A percentile compares a stretch with the other conserved stretches of the same genome.
These are phyloP conservation scores for Metschnikowia orientalis DNA, from an alignment of 805 yeast genomes.

Conservation along the genomic window DNA sequence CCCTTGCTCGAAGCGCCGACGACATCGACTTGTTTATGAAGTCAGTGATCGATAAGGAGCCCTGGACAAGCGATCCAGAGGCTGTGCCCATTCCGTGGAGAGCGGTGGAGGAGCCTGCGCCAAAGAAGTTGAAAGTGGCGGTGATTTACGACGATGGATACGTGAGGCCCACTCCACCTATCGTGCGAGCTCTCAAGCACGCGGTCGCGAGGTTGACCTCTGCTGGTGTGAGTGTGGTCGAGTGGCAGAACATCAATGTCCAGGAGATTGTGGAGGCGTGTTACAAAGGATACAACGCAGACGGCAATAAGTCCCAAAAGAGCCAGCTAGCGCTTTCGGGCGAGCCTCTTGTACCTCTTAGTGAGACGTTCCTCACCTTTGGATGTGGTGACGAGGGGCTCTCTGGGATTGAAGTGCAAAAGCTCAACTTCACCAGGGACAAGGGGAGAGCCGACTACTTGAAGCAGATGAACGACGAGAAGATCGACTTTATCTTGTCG, in stretches of 20 bases:
- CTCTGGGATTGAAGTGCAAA: constrained; percentile 15
- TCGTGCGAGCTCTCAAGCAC: constrained; percentile 13
- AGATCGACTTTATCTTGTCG: constrained; percentile 15
- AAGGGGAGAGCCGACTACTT: constrained; percentile 12
- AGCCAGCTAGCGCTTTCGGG: constrained; percentile 12
- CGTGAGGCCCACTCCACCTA: constrained; percentile 20
- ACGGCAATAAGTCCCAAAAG: constrained; percentile 15
- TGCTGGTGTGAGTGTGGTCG: constrained; percentile 17
- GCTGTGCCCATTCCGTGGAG: constrained; percentile 18
- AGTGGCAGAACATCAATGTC: constrained; percentile 15
- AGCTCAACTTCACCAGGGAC: constrained; percentile 13
- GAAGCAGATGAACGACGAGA: constrained; percentile 11
- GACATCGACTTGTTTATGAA: constrained; percentile 18
- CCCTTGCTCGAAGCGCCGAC: constrained; percentile 16
- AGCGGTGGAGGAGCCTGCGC: constrained; percentile 9
- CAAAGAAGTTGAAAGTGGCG: constrained; percentile 14
- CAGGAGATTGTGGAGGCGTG: constrained; percentile 14
- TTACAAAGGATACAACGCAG: constrained; percentile 16
- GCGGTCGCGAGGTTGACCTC: constrained; percentile 11
- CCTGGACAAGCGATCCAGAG: constrained; percentile 16
- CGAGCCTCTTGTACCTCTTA: constrained; percentile 14
- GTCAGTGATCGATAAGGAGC: constrained; percentile 13
- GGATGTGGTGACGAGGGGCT: constrained; percentile 19
- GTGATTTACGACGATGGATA: constrained; percentile 17
- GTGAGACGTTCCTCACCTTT: constrained; percentile 11